Percentiles rank a stretch among this genome's conserved stretches.
phyloP scores from a whole-genome alignment of 148 eudicot species.

The Bassia scoparia region DNA sequence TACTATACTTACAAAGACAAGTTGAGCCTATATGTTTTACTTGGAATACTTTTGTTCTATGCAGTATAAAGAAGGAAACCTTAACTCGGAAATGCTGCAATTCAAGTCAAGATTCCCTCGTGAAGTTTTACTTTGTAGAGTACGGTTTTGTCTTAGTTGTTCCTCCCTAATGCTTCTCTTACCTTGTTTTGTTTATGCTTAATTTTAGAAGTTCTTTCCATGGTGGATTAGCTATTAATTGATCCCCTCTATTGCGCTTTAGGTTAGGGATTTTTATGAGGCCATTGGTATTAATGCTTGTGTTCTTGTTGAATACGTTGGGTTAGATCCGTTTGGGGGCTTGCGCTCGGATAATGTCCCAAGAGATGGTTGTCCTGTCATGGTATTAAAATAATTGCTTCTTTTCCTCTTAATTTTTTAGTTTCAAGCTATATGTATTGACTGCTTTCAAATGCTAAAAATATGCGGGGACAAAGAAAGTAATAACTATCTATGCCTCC shows the following conservation, averaged over 20 bases:
- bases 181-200: background rate
- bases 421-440: slow-evolving; percentile 3
- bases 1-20: slow-evolving; percentile 1
- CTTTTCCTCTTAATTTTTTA: slow-evolving; percentile 6
- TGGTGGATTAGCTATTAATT: background rate
- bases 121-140: slow-evolving; percentile 91
- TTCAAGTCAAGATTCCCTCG: slow-evolving; percentile 97
- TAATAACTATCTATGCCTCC: background rate
- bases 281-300: slow-evolving; percentile 96
- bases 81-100: slow-evolving; percentile 85
- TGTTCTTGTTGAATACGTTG: slow-evolving; percentile 94
- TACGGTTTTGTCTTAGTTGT: slow-evolving; percentile 33
- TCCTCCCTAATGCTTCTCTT: background rate
- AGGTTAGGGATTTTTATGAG: slow-evolving; percentile 98
- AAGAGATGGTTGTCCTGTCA: slow-evolving; percentile 94
- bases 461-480: background rate
- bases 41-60: slow-evolving; percentile 18
- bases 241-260: slow-evolving; percentile 5
- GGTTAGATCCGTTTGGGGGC: slow-evolving; percentile 95
- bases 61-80: slow-evolving; percentile 90
- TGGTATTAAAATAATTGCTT: slow-evolving; percentile 48
- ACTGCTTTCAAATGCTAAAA: background rate
- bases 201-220: slow-evolving; percentile 6
- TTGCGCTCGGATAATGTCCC: slow-evolving; percentile 91
- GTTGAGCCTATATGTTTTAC: slow-evolving; percentile 6